Evolutionary conservation across 2,329 filamentous ascomycete genomes (phyloP), one percentile per base, ranked within the genome.

Genomic region (Scortechinia acanthostroma): DNA sequence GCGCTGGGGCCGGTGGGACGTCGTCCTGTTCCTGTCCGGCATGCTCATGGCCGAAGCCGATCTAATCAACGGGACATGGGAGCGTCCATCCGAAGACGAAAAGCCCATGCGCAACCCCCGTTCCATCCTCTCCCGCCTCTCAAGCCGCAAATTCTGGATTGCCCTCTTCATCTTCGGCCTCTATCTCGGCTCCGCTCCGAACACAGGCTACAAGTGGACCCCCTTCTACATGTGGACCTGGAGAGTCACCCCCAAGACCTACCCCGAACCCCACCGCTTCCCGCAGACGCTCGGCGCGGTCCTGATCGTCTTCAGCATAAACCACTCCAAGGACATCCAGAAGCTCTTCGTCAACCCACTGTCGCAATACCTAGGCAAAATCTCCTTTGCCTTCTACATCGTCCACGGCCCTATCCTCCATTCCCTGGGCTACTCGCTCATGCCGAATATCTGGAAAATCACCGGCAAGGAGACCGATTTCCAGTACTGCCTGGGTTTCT

Each of bases 341-440:
- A 43, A 47, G 13, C 46, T 48, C 22, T 49, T 51, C 28, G 50
- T 40, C 4, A 48, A 48, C 2, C 35, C 48, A 4, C 48, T 49
- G 15, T 45, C 47, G 28, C 49, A 49, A 35, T 51, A 51, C 21
- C 42, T 51, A n/a, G 49, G 49, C 4, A 49, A 50, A 23, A 47
- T 50, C 28, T 47, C 47, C 4, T 51, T 47, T 33, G 49, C 49
- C 4, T 21, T 51, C 21, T 51, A 51, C 35, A 19, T 51, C 25
- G 45, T 51, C 19, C 48, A 51, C 30, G 49, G 49, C 2, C 44
- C 45, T 2, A 45, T 51, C n/a, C 45, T 43, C 21, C 17, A 47
- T 5, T 47, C 30, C 15, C 22, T 50, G 22, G 47, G 49, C 2
- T 50, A 35, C 30, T 50, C 45, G 45, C 45, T 33, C 16, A 47